A percentile compares a stretch with the other conserved stretches of the same genome.
phyloP scores from a whole-genome alignment of 169 alveolate genomes.

The Besnoitia besnoiti region DNA sequence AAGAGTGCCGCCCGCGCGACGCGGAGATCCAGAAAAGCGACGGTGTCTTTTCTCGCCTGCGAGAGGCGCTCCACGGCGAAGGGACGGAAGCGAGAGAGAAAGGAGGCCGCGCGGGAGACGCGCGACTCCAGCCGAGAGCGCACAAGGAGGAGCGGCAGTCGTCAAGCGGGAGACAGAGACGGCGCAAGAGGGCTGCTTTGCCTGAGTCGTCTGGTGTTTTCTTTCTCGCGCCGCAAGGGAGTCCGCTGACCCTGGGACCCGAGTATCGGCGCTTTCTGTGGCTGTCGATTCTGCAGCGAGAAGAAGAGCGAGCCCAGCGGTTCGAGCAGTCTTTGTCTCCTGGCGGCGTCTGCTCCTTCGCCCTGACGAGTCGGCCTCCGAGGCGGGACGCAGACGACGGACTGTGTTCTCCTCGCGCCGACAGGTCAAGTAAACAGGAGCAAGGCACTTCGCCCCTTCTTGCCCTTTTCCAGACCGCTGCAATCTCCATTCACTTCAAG shows the following conservation, averaged over 20 bases:
- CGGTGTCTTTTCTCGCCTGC: not conserved
- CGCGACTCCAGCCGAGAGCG: not conserved
- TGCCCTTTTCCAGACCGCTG: not conserved
- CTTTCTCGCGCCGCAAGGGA: not conserved
- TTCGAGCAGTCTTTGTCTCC: not conserved
- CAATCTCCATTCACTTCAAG: not conserved
- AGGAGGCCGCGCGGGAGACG: not conserved
- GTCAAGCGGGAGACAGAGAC: not conserved
- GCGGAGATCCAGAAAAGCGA: not conserved
- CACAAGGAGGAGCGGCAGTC: not conserved
- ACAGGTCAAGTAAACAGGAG: too few species aligned
- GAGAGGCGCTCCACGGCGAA: not conserved
- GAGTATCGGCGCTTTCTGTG: constrained; percentile 24
- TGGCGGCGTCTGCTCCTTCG: too few species aligned
- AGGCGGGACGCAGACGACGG: too few species aligned
- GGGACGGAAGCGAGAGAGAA: not conserved
- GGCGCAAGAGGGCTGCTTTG: not conserved
- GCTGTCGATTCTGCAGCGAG: not conserved
- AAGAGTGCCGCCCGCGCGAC: too few species aligned
- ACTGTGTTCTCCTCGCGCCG: too few species aligned
- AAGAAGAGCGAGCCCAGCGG: not conserved
- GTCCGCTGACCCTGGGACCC: not conserved
- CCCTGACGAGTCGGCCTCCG: too few species aligned
- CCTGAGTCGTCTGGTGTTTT: not conserved
- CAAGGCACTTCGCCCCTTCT: not conserved